Percentiles rank a stretch among this genome's conserved stretches.
These are phyloP conservation scores for Aspergillus baeticus DNA, from an alignment of 495 filamentous ascomycete species.

Conservation along the genomic window DNA sequence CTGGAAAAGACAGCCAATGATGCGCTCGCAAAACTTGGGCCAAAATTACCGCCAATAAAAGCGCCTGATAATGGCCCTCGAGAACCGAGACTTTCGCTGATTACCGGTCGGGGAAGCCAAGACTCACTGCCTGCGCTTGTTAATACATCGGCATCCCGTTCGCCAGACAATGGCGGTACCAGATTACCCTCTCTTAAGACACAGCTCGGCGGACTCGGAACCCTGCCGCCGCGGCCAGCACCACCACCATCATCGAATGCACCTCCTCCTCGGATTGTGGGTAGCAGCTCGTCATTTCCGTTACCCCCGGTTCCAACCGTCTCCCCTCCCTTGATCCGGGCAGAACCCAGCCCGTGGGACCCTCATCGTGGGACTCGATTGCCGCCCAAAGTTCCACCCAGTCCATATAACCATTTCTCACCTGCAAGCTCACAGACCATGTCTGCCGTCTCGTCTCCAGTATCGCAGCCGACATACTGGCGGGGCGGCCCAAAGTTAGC, in stretches of 20 bases:
- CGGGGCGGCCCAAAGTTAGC: slow-evolving; percentile 25
- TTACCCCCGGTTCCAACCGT: slow-evolving; percentile 25
- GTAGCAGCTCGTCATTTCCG: slow-evolving; percentile 23
- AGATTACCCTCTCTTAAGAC: slow-evolving; percentile 45
- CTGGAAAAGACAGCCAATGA: background rate
- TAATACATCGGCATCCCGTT: slow-evolving; percentile 34
- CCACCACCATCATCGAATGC: slow-evolving; percentile 22
- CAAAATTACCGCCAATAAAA: background rate
- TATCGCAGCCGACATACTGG: slow-evolving; percentile 32
- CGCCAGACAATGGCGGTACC: slow-evolving; percentile 36
- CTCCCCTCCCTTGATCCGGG: slow-evolving; percentile 29
- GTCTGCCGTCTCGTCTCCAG: slow-evolving; percentile 40
- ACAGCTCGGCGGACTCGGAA: slow-evolving; percentile 31
- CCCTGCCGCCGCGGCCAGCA: too few relatives aligned
- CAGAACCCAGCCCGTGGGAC: slow-evolving; percentile 33
- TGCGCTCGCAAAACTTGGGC: background rate
- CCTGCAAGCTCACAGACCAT: slow-evolving; percentile 40
- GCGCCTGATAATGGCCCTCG: background rate
- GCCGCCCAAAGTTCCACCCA: slow-evolving; percentile 33
- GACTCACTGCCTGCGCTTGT: slow-evolving; percentile 38
- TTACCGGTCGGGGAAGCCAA: slow-evolving; percentile 24
- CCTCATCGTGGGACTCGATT: slow-evolving; percentile 25
- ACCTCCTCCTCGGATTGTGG: slow-evolving; percentile 18
- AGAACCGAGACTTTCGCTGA: slow-evolving; percentile 1
- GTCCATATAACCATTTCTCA: slow-evolving; percentile 40